phyloP scores from a whole-genome alignment of 257 asterid genomes.

The Nicotiana undulata region DNA sequence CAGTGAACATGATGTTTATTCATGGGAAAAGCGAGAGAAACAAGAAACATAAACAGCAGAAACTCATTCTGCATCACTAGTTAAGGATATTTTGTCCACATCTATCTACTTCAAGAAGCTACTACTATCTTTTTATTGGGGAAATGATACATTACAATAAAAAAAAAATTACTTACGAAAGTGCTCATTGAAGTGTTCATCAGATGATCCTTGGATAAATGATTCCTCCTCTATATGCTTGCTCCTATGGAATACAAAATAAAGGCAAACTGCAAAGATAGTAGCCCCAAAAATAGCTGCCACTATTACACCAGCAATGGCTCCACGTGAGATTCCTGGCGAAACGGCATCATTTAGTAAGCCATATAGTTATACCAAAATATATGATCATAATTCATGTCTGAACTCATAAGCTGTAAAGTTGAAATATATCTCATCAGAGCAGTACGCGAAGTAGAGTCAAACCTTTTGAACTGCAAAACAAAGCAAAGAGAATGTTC shows the following conservation, averaged over 20 bases:
- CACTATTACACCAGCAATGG: slow-evolving; percentile 64
- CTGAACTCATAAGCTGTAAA: slow-evolving; percentile 8
- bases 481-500: not conserved
- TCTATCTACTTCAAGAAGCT: not conserved
- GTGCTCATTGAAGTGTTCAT: slow-evolving; percentile 16
- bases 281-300: slow-evolving; percentile 41
- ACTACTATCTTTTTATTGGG: not conserved
- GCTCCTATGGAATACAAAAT: slow-evolving; percentile 34
- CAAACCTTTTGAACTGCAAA: slow-evolving; percentile 84
- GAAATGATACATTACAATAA: not conserved
- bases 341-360: slow-evolving; percentile 14
- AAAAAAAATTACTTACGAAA: not conserved
- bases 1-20: slow-evolving; percentile 25
- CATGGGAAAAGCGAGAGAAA: not conserved
- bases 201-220: slow-evolving; percentile 15
- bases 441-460: slow-evolving; percentile 16
- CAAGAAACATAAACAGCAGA: not conserved
- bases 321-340: slow-evolving; percentile 62
- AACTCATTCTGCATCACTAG: not conserved
- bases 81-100: not conserved
- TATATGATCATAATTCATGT: not conserved
- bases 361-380: not conserved
- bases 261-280: slow-evolving; percentile 39
- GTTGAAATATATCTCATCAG: slow-evolving; percentile 9
- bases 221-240: slow-evolving; percentile 23